Percentiles rank a stretch among this genome's conserved stretches.
Conservation (phyloP, 768 basidiomycete species). For the Xerocomus brunneocitrinus region DNA sequence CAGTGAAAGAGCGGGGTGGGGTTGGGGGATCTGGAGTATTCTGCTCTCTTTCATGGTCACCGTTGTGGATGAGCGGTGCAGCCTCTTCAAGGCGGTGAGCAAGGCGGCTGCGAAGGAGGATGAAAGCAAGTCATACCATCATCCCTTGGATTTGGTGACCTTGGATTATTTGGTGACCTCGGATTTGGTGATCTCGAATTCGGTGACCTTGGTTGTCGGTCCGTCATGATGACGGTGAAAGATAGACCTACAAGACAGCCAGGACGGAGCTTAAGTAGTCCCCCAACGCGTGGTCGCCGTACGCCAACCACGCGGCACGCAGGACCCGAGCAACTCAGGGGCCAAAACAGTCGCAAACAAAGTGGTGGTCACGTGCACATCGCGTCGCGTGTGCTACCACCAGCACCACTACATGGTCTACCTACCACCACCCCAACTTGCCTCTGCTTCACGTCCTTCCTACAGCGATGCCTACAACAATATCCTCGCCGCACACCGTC, state of each 20-base stretch:
- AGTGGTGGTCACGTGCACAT: slow-evolving; percentile 6
- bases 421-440: slow-evolving; percentile 66
- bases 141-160: slow-evolving; percentile 57
- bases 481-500: slow-evolving; percentile 68
- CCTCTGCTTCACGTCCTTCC: slow-evolving; percentile 52
- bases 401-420: slow-evolving; percentile 49
- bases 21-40: slow-evolving; percentile 33
- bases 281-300: slow-evolving; percentile 26
- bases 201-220: slow-evolving; percentile 49
- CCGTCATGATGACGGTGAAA: slow-evolving; percentile 45
- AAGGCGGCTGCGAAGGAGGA: not conserved
- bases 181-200: slow-evolving; percentile 42
- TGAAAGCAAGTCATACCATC: slow-evolving; percentile 37
- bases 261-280: slow-evolving; percentile 27
- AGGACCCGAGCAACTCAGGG: slow-evolving; percentile 12
- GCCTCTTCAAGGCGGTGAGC: slow-evolving; percentile 42
- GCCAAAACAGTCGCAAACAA: slow-evolving; percentile 19
- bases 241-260: slow-evolving; percentile 4
- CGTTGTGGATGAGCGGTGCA: slow-evolving; percentile 57
- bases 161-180: slow-evolving; percentile 7
- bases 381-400: not conserved
- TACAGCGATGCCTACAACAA: slow-evolving; percentile 70
- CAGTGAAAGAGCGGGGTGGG: slow-evolving; percentile 28
- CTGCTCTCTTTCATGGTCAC: slow-evolving; percentile 39
- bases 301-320: slow-evolving; percentile 23